Evolutionary conservation across 2,329 filamentous ascomycete species (phyloP), one percentile per base, ranked within the genome.

Genomic region (Aspergillus eucalypticola): DNA sequence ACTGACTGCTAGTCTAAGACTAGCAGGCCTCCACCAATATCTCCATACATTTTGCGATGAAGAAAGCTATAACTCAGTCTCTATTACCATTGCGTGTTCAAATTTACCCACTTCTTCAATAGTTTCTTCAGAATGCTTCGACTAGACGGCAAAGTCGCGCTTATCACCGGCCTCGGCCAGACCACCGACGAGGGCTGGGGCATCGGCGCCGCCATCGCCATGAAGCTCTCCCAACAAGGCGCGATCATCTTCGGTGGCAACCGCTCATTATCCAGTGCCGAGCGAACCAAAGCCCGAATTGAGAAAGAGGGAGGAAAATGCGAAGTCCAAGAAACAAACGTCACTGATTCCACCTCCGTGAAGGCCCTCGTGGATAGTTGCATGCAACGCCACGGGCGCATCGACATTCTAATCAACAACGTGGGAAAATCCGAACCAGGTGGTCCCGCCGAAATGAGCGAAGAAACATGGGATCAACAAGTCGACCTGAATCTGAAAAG

Each of bases 321-420:
- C 60, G 69, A 77, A 10, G 67, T 82, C 3, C 72, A 84, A 67
- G 76, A 71, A 5, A 76, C 77, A 13, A 75, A 88, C 65, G 84
- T 85, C 2, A 87, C 84, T 0, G 79, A 81, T 5, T 78, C 81
- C 0, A 67, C 71, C 0, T 82, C 83, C 15, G 84, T 86, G 67
- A 81, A 84, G 62, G 52, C 50, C 1, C 69, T 87, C 0, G 79
- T 88, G 3, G 79, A 83, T 35, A 78, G 79, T 0, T 86, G 84
- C 48, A 66, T 85, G 17, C 68, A 75, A 0, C 81, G 80, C 41
- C 80, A 86, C 61, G 83, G 84, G 8, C 78, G 82, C 5, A 82
- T 87, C 56, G 86, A 88, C 63, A 83, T 88, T 21, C 73, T 88
- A 0, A 69, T 88, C 15, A 86, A 86, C 63, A 87, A 87, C 55